Conservation (phyloP, 2,329 filamentous ascomycete genomes). For the Cladosporium austrohemisphaericum region DNA sequence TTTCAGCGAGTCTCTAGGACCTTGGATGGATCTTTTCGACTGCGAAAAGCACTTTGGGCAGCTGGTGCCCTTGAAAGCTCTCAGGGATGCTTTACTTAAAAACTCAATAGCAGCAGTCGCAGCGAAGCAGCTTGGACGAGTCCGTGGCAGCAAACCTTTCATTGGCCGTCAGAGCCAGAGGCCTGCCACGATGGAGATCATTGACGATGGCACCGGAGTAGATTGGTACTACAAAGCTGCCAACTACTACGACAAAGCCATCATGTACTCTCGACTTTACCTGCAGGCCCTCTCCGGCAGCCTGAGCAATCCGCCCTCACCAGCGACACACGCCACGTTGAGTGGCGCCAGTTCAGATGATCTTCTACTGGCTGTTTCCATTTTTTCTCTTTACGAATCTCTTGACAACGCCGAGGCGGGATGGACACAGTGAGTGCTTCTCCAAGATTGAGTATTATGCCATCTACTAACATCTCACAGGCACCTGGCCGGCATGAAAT, state of each 20-base stretch:
- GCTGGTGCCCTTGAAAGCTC: conserved; percentile 56
- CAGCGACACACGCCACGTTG: conserved; percentile 23
- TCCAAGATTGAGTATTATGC: neutral
- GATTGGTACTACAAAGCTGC: conserved; percentile 60
- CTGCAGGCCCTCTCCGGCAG: conserved; percentile 36
- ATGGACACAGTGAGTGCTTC: conserved; percentile 42
- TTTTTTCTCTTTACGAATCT: conserved; percentile 64
- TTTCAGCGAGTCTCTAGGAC: conserved; percentile 57
- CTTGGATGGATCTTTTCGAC: conserved; percentile 57
- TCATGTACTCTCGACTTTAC: conserved; percentile 46
- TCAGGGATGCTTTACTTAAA: conserved; percentile 47
- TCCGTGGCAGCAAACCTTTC: conserved; percentile 50
- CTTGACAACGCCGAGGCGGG: conserved; percentile 59
- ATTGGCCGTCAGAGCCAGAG: conserved; percentile 46
- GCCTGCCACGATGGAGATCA: conserved; percentile 52
- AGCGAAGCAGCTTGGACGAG: conserved; percentile 57
- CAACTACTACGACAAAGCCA: conserved; percentile 55
- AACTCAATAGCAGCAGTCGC: conserved; percentile 59
- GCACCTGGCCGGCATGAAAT: conserved; percentile 62
- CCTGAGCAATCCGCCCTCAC: conserved; percentile 23
- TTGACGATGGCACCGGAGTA: conserved; percentile 45
- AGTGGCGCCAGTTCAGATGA: conserved; percentile 50
- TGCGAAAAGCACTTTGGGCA: conserved; percentile 58
- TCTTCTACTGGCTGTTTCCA: conserved; percentile 60
- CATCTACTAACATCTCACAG: conserved; percentile 36